These are phyloP conservation scores for Fraxinus floribunda DNA, from an alignment of 305 asterid genomes.

Conservation along the genomic window DNA sequence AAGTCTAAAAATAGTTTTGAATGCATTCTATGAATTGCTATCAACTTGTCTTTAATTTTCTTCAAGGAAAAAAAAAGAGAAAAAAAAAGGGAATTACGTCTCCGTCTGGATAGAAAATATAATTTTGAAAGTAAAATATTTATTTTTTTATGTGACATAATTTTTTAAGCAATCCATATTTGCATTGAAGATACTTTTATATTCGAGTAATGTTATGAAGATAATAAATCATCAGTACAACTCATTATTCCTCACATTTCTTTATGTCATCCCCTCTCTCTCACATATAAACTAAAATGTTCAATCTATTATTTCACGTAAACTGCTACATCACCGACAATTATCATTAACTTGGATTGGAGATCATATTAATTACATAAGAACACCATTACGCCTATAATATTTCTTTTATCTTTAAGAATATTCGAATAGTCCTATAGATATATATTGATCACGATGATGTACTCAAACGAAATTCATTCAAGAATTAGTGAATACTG, in stretches of 20 bases:
- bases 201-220: too few species aligned
- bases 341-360: too few species aligned
- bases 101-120: background rate
- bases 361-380: too few species aligned
- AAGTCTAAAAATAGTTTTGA: too few species aligned
- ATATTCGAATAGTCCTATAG: background rate
- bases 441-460: background rate
- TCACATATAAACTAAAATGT: too few species aligned
- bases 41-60: background rate
- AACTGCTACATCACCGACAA: too few species aligned
- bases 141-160: background rate
- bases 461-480: background rate
- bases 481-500: background rate
- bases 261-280: too few species aligned
- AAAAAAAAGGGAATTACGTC: background rate
- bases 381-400: background rate
- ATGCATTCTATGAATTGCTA: too few species aligned
- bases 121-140: background rate
- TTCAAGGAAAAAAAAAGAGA: too few species aligned
- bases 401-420: background rate
- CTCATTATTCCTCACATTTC: too few species aligned
- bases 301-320: too few species aligned
- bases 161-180: background rate
- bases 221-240: too few species aligned
- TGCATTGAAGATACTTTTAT: background rate